Base-by-base conservation (phyloP, 2,329 filamentous ascomycete genomes). In the Pseudogymnoascus sp. region DNA sequence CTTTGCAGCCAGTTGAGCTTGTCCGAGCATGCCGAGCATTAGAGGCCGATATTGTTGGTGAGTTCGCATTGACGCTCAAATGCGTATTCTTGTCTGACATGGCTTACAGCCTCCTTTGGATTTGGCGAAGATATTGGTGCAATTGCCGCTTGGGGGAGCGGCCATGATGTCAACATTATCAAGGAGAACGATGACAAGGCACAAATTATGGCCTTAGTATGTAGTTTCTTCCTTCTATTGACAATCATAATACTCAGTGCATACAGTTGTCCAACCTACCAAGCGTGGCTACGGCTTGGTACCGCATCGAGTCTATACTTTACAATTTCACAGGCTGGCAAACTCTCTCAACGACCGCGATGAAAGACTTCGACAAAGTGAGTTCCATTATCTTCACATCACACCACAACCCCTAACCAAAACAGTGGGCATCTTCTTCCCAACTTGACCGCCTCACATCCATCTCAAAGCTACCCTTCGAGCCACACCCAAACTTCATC, bases 111-210 rank as follows among this genome's bases (percentile, higher is more conserved):
- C 12, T 65, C 63, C 0, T 73, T 73, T 22, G 72, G 69, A 1
- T 71, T 73, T 16, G 69, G 70, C 1, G 66, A 67, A 33, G 33
- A 68, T 2, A 63, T 73, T 0, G 37, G 67, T 12, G 70, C 70
- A 2, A 59, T 73, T 4, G 35, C 61, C 31, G 60, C 64, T 40
- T 72, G 72, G 72, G 64, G 67, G 1, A 61, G 41, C 2, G 68
- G 68, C 0, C 24, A 68, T 24, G 62, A 70, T 0, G 24, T 73
- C 0, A 63, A 65, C 0, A 70, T 73, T 62, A 66, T 73, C 2
- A 62, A 67, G 0, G 72, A 68, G 31, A 73, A 73, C 12, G 71
- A 73, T 33, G 62, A 69, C 10, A 73, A 71, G 53, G 71, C 72
- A 0, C 72, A 68, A 16, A 67, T 67, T 63, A 72, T 73, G 67